Evolutionary conservation across 1,139 yeast genomes (phyloP).

Genomic region (Insectozyma bohioensis): DNA sequence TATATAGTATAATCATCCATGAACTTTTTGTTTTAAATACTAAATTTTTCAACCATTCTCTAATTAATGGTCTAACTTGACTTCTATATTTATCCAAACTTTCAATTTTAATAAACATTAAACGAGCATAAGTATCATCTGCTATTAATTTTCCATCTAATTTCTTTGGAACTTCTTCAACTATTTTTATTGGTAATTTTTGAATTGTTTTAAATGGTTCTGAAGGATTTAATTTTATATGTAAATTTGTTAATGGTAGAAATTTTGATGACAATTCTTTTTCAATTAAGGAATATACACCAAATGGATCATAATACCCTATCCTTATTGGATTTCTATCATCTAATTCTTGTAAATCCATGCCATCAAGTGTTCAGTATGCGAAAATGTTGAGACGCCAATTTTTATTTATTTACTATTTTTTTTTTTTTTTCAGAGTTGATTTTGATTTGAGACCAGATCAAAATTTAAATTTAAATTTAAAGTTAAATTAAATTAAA

Average conservation of each 20-base stretch:
- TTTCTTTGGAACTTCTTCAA: conserved; percentile 58
- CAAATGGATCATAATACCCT: conserved; percentile 87
- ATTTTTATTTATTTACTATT: no score
- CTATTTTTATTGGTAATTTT: conserved; percentile 54
- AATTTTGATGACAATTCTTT: conserved; percentile 46
- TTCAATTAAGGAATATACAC: conserved; percentile 56
- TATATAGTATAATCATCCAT: conserved; percentile 63
- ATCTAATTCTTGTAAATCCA: conserved; percentile 4
- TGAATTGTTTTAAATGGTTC: conserved; percentile 69
- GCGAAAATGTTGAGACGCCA: no score
- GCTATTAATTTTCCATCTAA: conserved; percentile 3
- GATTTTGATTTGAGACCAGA: no score
- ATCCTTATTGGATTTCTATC: conserved; percentile 34
- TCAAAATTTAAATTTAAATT: no score
- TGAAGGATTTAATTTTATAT: conserved; percentile 66
- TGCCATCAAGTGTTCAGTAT: no score
- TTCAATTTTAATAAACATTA: conserved; percentile 69
- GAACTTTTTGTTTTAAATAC: conserved; percentile 48
- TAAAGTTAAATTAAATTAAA: no score
- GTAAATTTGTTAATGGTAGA: conserved; percentile 73
- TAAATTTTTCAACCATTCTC: conserved; percentile 70
- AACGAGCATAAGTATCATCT: conserved; percentile 54
- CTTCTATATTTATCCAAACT: conserved; percentile 72
- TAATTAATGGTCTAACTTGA: conserved; percentile 76
- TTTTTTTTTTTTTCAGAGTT: no score